Evolutionary conservation across 2,329 filamentous ascomycete species (phyloP).

Genomic region (Penicillium brevicompactum): DNA sequence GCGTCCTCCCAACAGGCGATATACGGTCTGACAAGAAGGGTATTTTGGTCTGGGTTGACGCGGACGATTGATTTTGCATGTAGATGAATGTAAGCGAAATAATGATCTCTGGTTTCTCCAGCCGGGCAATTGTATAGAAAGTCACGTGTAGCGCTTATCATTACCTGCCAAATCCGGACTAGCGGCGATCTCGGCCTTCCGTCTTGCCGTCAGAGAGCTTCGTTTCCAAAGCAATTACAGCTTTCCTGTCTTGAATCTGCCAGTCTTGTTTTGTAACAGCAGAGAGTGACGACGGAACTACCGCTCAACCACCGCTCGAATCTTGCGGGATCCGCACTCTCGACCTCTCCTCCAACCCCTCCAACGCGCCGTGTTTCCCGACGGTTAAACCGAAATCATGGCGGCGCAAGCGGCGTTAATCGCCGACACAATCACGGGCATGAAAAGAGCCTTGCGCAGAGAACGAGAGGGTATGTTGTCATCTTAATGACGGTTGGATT

Average conservation of each 20-base stretch:
- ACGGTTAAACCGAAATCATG: constrained; percentile 34
- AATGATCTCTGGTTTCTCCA: background rate
- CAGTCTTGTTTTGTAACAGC: background rate
- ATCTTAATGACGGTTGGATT: background rate
- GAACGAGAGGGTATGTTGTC: constrained; percentile 46
- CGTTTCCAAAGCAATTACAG: constrained; percentile 14
- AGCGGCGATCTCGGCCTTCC: constrained; percentile 24
- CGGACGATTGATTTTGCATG: constrained; percentile 31
- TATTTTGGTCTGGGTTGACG: constrained; percentile 47
- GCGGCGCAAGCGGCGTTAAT: constrained; percentile 48
- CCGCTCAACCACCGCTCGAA: background rate
- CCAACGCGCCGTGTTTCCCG: constrained; percentile 17
- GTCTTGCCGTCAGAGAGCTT: constrained; percentile 27
- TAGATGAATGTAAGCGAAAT: constrained; percentile 5
- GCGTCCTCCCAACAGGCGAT: constrained; percentile 76
- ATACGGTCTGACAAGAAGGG: constrained; percentile 60
- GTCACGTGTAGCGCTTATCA: constrained; percentile 30
- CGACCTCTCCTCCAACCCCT: background rate
- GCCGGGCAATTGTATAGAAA: background rate
- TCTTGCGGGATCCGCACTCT: background rate
- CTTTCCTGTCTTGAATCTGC: background rate
- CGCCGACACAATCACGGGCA: constrained; percentile 56
- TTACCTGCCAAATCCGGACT: constrained; percentile 20
- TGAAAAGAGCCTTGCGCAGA: constrained; percentile 55
- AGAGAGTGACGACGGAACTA: background rate